These are phyloP conservation scores for Astrothelium subdiscretum DNA, from an alignment of 495 filamentous ascomycete species.

Conservation along the genomic window DNA sequence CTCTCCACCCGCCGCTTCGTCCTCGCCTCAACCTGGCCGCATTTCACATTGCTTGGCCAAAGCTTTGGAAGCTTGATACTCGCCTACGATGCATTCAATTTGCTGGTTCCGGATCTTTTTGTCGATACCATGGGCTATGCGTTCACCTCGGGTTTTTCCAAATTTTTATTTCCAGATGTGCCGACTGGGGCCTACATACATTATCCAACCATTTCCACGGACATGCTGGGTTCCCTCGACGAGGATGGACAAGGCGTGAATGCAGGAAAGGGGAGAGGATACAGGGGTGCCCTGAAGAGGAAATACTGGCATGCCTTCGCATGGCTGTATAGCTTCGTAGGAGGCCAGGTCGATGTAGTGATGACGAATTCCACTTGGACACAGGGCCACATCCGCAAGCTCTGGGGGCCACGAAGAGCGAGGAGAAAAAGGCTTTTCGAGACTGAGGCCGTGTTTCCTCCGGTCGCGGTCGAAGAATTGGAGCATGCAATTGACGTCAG, in stretches of 20 bases:
- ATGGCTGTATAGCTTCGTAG: conserved; percentile 64
- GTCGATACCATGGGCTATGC: conserved; percentile 98
- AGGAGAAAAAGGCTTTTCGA: conserved; percentile 29
- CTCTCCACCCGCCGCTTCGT: conserved; percentile 79
- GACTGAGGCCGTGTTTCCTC: conserved; percentile 73
- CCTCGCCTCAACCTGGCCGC: conserved; percentile 71
- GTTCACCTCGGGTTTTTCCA: conserved; percentile 72
- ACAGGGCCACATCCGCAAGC: conserved; percentile 60
- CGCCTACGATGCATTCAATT: conserved; percentile 84
- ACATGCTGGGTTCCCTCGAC: conserved; percentile 83
- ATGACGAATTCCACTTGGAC: conserved; percentile 98
- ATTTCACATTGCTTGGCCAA: conserved; percentile 90
- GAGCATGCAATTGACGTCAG: conserved; percentile 57
- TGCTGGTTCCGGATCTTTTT: conserved; percentile 86
- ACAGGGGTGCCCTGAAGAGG: conserved; percentile 54
- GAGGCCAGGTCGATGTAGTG: conserved; percentile 72
- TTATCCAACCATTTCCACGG: conserved; percentile 95
- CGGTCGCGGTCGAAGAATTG: conserved; percentile 77
- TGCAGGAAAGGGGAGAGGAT: conserved; percentile 62
- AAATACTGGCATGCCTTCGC: conserved; percentile 84
- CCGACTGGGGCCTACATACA: conserved; percentile 92
- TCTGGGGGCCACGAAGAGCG: conserved; percentile 58
- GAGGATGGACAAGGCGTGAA: conserved; percentile 63
- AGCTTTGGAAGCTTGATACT: conserved; percentile 76
- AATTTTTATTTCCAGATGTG: conserved; percentile 66